These are phyloP conservation scores for Corymbia calophylla DNA, from an alignment of 441 rosid genomes.

Conservation along the genomic window DNA sequence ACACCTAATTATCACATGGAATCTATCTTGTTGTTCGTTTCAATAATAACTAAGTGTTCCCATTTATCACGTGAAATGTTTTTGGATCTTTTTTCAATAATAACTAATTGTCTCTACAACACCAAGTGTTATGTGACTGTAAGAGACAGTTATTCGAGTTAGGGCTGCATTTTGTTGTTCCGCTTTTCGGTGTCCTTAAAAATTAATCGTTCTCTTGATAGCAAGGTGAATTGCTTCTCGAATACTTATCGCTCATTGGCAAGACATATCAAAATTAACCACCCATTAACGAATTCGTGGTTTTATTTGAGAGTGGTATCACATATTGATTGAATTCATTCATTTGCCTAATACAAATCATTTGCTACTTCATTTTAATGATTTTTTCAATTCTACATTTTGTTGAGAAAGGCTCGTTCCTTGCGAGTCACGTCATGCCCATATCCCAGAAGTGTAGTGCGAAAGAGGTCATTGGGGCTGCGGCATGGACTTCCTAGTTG, in stretches of 20 bases:
- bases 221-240: background rate
- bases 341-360: background rate
- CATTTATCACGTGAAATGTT: background rate
- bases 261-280: background rate
- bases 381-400: background rate
- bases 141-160: background rate
- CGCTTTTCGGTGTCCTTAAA: background rate
- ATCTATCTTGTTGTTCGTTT: no score
- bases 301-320: background rate
- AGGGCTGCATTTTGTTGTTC: background rate
- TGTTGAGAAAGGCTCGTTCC: background rate
- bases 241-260: rapidly evolving
- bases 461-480: no score
- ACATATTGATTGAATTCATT: background rate
- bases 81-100: background rate
- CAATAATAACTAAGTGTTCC: background rate
- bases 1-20: no score
- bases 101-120: background rate
- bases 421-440: background rate
- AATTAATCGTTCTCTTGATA: rapidly evolving
- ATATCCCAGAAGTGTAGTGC: background rate
- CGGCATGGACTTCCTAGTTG: background rate
- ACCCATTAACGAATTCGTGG: background rate
- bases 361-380: background rate
- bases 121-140: background rate